phyloP scores from a whole-genome alignment of 2,329 filamentous ascomycete species.

The Cryphonectria radicalis region DNA sequence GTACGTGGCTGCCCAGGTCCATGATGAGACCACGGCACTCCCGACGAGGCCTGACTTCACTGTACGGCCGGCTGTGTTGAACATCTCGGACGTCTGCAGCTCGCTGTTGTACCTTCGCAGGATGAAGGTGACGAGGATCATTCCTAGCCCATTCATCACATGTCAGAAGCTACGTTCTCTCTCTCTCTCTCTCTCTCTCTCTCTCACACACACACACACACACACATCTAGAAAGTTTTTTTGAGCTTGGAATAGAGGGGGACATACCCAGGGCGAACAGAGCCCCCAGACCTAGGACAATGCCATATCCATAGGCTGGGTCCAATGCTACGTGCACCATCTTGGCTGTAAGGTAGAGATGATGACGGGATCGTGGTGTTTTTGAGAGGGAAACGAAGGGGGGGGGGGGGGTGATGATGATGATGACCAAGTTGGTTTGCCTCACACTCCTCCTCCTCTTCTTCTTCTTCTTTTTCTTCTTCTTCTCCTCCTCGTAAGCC shows the following conservation, averaged over 20 bases:
- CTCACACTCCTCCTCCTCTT: no score
- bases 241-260: neutral
- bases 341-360: neutral
- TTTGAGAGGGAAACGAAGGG: no score
- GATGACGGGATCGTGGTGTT: neutral
- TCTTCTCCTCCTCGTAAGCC: no score
- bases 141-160: constrained; percentile 34
- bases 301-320: constrained; percentile 76
- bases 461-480: no score
- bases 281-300: constrained; percentile 75
- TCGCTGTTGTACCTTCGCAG: constrained; percentile 56
- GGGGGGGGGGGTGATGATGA: neutral
- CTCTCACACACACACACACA: neutral
- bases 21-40: constrained; percentile 87
- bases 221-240: neutral
- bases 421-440: neutral
- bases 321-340: constrained; percentile 46
- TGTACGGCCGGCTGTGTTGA: constrained; percentile 84
- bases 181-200: no score
- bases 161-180: neutral
- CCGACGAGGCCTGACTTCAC: constrained; percentile 89
- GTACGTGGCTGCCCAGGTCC: constrained; percentile 90
- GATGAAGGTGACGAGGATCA: constrained; percentile 45
- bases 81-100: constrained; percentile 89
- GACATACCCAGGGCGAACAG: constrained; percentile 67